Conservation (phyloP, 257 asterid genomes). For the Salvia rosmarinus region DNA sequence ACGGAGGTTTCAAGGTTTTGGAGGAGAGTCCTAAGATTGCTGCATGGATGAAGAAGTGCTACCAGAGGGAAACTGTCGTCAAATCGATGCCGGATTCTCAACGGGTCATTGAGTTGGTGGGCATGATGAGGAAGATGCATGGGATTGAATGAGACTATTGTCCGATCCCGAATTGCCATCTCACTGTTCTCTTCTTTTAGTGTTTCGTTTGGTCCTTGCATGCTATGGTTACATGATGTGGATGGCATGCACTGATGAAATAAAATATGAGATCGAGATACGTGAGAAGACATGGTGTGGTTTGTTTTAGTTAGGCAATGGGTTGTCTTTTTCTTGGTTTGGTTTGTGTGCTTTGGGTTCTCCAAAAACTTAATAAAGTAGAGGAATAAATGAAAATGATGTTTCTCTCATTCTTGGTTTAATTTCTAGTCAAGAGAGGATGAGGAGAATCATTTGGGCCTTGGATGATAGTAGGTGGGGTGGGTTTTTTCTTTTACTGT, state of each 20-base stretch:
- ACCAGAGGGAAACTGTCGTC: slow-evolving; percentile 60
- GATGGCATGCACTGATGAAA: neutral
- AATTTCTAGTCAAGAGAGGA: neutral
- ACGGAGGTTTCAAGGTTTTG: slow-evolving; percentile 64
- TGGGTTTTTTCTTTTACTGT: too few species aligned
- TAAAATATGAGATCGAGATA: neutral
- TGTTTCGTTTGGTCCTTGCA: neutral
- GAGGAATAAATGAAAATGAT: neutral
- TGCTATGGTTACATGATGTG: neutral
- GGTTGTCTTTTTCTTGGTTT: neutral
- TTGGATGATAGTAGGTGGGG: neutral
- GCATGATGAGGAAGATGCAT: slow-evolving; percentile 57
- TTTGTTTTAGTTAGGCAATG: neutral
- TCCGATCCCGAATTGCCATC: neutral
- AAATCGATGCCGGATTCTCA: slow-evolving; percentile 48
- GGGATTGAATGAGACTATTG: slow-evolving; percentile 46
- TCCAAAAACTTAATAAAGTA: neutral
- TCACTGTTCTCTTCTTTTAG: neutral
- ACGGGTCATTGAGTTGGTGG: slow-evolving; percentile 55
- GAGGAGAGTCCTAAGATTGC: slow-evolving; percentile 58
- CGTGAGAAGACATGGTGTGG: neutral
- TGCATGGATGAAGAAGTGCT: slow-evolving; percentile 67
- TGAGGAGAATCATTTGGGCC: neutral
- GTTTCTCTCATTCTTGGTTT: neutral
- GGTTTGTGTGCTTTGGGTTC: neutral